Evolutionary conservation across 257 asterid species (phyloP).

Genomic region (Nicotiana undulata): DNA sequence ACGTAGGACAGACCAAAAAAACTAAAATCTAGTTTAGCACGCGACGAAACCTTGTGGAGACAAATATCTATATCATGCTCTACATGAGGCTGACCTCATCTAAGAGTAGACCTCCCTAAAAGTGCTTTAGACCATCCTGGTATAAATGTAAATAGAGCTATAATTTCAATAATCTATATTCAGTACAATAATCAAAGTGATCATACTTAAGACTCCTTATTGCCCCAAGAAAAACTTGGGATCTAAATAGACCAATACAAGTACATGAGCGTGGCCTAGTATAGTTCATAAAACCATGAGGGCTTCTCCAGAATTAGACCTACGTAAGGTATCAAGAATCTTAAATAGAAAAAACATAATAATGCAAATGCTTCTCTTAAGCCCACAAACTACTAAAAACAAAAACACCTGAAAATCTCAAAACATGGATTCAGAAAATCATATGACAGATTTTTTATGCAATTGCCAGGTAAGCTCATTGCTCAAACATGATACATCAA

Average conservation of each 20-base stretch:
- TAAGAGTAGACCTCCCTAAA: not conserved
- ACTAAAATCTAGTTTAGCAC: not conserved
- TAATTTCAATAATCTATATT: not conserved
- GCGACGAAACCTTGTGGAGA: not conserved
- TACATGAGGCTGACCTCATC: not conserved
- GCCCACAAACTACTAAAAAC: not conserved
- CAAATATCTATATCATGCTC: not conserved
- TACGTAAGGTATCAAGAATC: not conserved
- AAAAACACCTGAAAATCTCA: not conserved
- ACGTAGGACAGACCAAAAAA: not conserved
- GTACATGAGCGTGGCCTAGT: not conserved
- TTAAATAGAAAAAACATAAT: not conserved
- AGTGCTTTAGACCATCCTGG: not conserved
- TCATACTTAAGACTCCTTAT: not conserved
- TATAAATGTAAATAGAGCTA: not conserved
- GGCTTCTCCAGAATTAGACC: not conserved
- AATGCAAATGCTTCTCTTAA: not conserved
- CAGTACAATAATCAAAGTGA: not conserved
- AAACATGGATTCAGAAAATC: not conserved
- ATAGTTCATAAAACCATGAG: not conserved
- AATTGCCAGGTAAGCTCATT: not conserved
- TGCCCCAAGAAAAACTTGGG: not conserved
- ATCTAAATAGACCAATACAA: not conserved
- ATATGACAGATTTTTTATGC: not conserved
- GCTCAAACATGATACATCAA: not conserved